Base-by-base conservation (phyloP, 441 rosid genomes). In the Erysimum cheiri region DNA sequence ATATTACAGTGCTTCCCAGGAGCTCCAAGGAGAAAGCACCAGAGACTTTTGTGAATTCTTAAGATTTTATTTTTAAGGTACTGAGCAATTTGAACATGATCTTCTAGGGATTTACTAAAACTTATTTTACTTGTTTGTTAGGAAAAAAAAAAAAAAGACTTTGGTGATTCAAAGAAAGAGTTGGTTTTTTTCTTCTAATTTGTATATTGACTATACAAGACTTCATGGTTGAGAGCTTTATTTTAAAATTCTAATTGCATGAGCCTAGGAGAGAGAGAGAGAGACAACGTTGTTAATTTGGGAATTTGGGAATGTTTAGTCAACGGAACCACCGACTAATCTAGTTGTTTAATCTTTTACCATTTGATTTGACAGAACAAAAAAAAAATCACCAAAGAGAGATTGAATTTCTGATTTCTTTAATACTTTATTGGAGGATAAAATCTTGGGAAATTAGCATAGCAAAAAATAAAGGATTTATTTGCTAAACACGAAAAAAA, bases 31-130 rank as follows among this genome's bases (percentile, higher is more conserved):
- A 59, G 43, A 22, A 58, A 50, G 66, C 55, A 58, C 28, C 37
- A 49, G 37, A 40, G 64, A 47, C 65, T 61, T 54, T 70, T 69
- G 67, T 64, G 67, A 29, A 63, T 48, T 63, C 52, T 63, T 33
- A 31, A 55, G 37, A 48, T 69, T 67, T 75, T 39, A 35, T 46
- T 47, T 19, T 62, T 6, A 39, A 73, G 39, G 61, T 58, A 73
- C 14, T 52, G 35, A 52, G 26, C 58, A 60, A 47, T 60, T 55
- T 69, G 71, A 64, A 64, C 54, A 39, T 61, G 39, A 67, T 44
- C 33, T 60, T 67, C 31, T 67, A 67, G 69, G n/a, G 66, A 47
- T 75, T 75, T 69, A 61, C 53, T 28, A 31, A 14, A 69, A 68
- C 47, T 62, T 33, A 41, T 14, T 44, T 61, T 36, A 29, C 48